Evolutionary conservation across 306 rosid genomes (phyloP).

Genomic region (Inga leiocalycina): DNA sequence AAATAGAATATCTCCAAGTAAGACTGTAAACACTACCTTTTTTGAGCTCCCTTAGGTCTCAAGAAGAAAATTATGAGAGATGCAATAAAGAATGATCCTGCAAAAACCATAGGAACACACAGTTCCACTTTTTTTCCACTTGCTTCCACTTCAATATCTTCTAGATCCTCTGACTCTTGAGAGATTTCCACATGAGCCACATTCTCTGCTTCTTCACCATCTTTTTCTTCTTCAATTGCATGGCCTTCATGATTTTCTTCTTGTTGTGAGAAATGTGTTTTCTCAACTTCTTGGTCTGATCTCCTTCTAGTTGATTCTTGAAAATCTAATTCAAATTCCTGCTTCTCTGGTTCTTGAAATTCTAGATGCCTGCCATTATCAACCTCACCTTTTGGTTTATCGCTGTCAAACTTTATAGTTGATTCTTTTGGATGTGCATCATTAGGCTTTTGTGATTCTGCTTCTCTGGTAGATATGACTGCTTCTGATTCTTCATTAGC

Average conservation of each 20-base stretch:
- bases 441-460: neutral
- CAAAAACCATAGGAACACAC: conserved; percentile 43
- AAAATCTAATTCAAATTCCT: conserved; percentile 11
- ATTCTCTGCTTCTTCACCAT: neutral
- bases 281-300: conserved; percentile 25
- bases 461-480: neutral
- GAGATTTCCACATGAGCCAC: neutral
- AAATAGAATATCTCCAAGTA: conserved; percentile 11
- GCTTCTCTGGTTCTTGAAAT: conserved; percentile 6
- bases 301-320: conserved; percentile 22
- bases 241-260: conserved; percentile 19
- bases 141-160: conserved; percentile 34
- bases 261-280: conserved; percentile 2
- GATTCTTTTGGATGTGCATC: neutral
- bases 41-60: conserved; percentile 39
- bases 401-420: neutral
- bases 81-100: conserved; percentile 62
- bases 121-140: conserved; percentile 37
- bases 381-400: conserved; percentile 22
- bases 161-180: conserved; percentile 15
- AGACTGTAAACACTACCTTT: conserved; percentile 26
- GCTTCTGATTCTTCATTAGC: neutral
- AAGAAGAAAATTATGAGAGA: conserved; percentile 46
- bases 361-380: conserved; percentile 18
- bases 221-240: neutral